Percentiles rank a stretch among this genome's conserved stretches.
phyloP scores from a whole-genome alignment of 768 basidiomycete species.

The Hirschioporus abietinus region DNA sequence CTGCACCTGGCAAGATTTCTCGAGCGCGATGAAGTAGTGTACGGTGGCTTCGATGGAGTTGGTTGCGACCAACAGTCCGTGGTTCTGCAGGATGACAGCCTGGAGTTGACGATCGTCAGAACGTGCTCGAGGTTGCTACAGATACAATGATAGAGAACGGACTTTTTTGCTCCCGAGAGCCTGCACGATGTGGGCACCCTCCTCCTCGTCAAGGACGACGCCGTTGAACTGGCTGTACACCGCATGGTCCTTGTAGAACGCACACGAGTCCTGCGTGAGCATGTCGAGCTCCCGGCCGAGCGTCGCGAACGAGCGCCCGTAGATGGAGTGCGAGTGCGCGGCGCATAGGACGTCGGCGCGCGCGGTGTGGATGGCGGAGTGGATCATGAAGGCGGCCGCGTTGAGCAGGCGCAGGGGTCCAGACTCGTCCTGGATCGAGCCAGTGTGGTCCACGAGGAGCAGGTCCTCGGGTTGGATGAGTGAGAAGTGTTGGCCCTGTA shows the following conservation, averaged over 20 bases:
- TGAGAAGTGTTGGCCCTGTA: constrained; percentile 39
- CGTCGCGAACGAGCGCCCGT: constrained; percentile 34
- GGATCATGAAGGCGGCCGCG: constrained; percentile 33
- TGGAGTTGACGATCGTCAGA: constrained; percentile 1
- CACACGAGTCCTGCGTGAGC: constrained; percentile 30
- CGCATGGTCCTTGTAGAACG: constrained; percentile 28
- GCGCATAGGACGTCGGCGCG: constrained; percentile 32
- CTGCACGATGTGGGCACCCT: constrained; percentile 27
- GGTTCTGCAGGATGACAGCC: constrained; percentile 23
- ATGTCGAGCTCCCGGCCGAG: constrained; percentile 27
- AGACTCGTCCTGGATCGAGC: constrained; percentile 27
- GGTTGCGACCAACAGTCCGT: constrained; percentile 29
- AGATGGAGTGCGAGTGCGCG: constrained; percentile 29
- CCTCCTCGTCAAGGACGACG: constrained; percentile 28
- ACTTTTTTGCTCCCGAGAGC: constrained; percentile 24
- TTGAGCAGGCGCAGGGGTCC: constrained; percentile 30
- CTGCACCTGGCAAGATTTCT: constrained; percentile 43
- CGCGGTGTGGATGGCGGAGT: constrained; percentile 28
- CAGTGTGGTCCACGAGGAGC: constrained; percentile 38
- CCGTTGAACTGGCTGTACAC: constrained; percentile 29
- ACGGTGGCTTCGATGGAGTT: constrained; percentile 38
- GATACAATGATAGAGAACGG: not conserved
- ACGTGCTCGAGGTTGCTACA: not conserved
- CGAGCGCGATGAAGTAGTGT: constrained; percentile 36
- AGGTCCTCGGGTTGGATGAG: constrained; percentile 39